Evolutionary conservation across 192 early-diverging fungal genomes (phyloP), one percentile per base, ranked within the genome.

Genomic region (Coemansia sp.): DNA sequence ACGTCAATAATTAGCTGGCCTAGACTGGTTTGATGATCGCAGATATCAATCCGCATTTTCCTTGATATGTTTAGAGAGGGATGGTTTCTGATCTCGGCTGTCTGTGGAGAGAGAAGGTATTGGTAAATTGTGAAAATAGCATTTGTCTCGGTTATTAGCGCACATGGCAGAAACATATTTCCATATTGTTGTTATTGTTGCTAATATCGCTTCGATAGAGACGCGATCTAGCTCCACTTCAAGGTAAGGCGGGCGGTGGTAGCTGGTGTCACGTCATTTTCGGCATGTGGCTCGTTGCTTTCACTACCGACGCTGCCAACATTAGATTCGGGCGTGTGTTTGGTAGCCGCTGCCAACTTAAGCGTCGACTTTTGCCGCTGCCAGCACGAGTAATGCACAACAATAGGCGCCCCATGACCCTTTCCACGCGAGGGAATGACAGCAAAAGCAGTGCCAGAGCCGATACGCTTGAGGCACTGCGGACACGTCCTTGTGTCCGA

Each of bases 391-490:
- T 76, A 83, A 22, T 83, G 82, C 13, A 83, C 71, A 20, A 79
- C 76, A 29, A 44, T 25, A 27, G 69, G 67, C 45, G 62, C 62
- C 6, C 19, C 17, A 6, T 27, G 10, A 6, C 30, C 48, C 36
- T 58, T 55, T n/a, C 53, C 41, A 7, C 60, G 59, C 11, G 57
- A 20, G 20, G 71, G 70, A 41, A 76, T 62, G 36, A 83, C 62
- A 5, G 76, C 76, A 68, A 75, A 83, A 14, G 72, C 75, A 6
- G 68, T 68, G 56, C 75, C 72, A 7, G 71, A 61, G 41, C 82
- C 82, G 25, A 83, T 83, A n/a, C 82, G 72, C 69, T 83, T 83
- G 25, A 79, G 54, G 59, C 82, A 83, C 9, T 75, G 72, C 17
- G 76, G 75, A 34, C 82, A 83, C 3, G 68, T 70, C 19, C 75